Percentiles rank a stretch among this genome's conserved stretches.
These are phyloP conservation scores for Yamadazyma phyllophila DNA, from an alignment of 805 yeast species.

Conservation along the genomic window DNA sequence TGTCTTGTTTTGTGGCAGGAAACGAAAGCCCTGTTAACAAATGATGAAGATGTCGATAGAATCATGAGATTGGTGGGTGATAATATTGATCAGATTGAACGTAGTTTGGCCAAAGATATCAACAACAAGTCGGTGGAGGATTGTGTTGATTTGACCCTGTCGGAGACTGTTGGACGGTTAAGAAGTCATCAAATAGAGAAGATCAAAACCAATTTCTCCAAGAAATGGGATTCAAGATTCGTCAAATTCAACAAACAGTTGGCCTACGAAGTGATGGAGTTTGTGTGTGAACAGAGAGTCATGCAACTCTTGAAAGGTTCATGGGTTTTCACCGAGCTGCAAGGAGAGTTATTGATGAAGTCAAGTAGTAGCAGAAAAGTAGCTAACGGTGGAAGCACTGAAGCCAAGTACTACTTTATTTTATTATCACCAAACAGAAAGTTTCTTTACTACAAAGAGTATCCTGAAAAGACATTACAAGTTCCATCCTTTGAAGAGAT, in stretches of 20 bases:
- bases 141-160: slow-evolving; percentile 40
- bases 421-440: slow-evolving; percentile 66
- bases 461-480: slow-evolving; percentile 41
- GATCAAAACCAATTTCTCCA: slow-evolving; percentile 34
- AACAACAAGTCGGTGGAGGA: slow-evolving; percentile 38
- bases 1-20: slow-evolving; percentile 64
- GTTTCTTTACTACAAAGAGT: slow-evolving; percentile 60
- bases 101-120: slow-evolving; percentile 7
- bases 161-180: slow-evolving; percentile 45
- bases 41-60: slow-evolving; percentile 49
- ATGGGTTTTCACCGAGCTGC: slow-evolving; percentile 73
- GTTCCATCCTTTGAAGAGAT: slow-evolving; percentile 59
- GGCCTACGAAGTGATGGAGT: slow-evolving; percentile 58
- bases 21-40: slow-evolving; percentile 48
- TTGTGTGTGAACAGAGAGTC: slow-evolving; percentile 74
- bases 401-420: slow-evolving; percentile 48
- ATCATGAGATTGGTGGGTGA: slow-evolving; percentile 44
- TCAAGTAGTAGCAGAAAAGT: slow-evolving; percentile 5
- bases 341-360: slow-evolving; percentile 31
- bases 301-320: slow-evolving; percentile 71
- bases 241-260: slow-evolving; percentile 49
- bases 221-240: slow-evolving; percentile 47
- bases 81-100: slow-evolving; percentile 29
- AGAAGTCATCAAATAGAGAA: slow-evolving; percentile 53
- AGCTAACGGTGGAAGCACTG: background rate